Evolutionary conservation across 352 stramenopile genomes (phyloP), one percentile per base, ranked within the genome.

Genomic region (Pythium utonaiense): DNA sequence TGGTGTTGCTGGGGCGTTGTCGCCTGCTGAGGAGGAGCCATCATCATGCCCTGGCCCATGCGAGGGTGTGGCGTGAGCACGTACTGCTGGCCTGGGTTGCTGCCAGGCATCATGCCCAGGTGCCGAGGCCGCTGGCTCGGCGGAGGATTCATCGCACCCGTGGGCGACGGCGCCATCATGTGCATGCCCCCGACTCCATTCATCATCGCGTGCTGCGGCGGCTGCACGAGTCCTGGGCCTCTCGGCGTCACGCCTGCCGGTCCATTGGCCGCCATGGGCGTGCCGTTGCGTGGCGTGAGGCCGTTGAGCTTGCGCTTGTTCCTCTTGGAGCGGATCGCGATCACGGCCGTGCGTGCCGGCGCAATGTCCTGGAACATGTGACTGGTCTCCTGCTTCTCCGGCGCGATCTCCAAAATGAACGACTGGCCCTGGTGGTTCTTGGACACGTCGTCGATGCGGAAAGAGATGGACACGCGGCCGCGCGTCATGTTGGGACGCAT

Each of bases 341-440:
- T 96, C 19, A 93, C 64, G n/a, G 74, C 80, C 47, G 83, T 97
- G 25, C 82, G 81, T 41, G 80, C 91, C 9, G 89, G 82, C 36
- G 91, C 91, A 50, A 98, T 94, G 59, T 98, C 90, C 64, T 91
- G 80, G 58, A 92, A 95, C 77, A 93, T 92, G 34, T 75, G 78
- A 38, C 78, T 88, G 22, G 75, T 77, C 31, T 96, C 82, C 49
- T 91, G 73, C 24, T 87, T 88, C 57, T 97, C 89, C 0, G 94
- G 84, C 19, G 80, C 82, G 36, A 99, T 82, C 64, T 97, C 73
- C 24, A 98, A 73, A 28, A 89, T 63, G 64, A 99, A 98, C 25
- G 83, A 89, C 78, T 98, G 93, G 41, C 90, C 92, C 56, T 99
- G 96, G 73, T 98, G 95, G 79, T 98, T 99, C 77, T 98, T 98